Conservation (phyloP, 2,329 filamentous ascomycete genomes). For the Ophiostoma montium region DNA sequence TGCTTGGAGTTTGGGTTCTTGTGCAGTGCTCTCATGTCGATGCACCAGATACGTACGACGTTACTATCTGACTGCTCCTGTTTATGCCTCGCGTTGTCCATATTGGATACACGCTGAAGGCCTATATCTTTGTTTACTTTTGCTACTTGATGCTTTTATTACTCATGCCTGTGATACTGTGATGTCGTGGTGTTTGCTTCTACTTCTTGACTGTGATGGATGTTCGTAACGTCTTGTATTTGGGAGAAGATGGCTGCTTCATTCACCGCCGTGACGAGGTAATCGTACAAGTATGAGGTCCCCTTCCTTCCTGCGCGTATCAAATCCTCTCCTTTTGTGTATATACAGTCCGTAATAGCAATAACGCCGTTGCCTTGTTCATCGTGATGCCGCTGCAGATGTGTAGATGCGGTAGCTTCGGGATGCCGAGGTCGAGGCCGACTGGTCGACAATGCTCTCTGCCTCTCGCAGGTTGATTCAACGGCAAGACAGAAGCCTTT, state of each 20-base stretch:
- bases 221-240: background rate
- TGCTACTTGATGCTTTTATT: no score
- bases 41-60: no score
- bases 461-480: no score
- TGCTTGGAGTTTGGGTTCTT: conserved; percentile 1
- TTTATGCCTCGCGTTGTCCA: no score
- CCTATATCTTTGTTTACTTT: no score
- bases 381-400: background rate
- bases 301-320: background rate
- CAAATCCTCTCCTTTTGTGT: background rate
- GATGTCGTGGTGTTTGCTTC: background rate
- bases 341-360: conserved; percentile 1
- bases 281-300: background rate
- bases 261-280: background rate
- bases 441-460: no score
- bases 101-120: no score
- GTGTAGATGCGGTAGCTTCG: background rate
- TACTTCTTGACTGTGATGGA: background rate
- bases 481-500: no score
- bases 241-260: background rate
- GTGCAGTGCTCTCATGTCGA: background rate
- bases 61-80: no score
- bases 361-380: background rate
- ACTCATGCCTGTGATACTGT: no score
- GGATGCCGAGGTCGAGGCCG: no score